Base-by-base conservation (phyloP, 2,329 filamentous ascomycete species). In the Coniochaeta prunicola region DNA sequence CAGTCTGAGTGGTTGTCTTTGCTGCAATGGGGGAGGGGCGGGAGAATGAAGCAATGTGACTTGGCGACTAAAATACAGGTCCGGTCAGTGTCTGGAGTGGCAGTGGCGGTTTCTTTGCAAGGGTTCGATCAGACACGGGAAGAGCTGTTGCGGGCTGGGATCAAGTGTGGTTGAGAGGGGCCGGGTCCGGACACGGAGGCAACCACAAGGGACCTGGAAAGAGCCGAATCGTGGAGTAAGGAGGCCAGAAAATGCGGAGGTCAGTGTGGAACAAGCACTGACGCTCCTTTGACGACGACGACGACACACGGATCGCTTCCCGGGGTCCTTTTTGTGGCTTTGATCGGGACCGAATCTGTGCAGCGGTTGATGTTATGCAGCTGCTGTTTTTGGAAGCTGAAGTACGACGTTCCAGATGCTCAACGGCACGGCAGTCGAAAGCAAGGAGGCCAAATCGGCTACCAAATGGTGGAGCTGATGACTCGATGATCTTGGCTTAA, bases 341-440 rank as follows among this genome's bases (percentile, higher is more conserved):
- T 28, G 45, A 50, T 50, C 45, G 45, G 45, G 45, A 50, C 53
- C 53, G 53, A 55, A 21, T 55, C 28, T 12, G n/a, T 36, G 33
- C 53, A 55, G 33, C 28, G 36, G 33, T 15, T 30, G 62, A 60
- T 62, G 53, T 55, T 31, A 33, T 55, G 63, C 64, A 60, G 61
- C 58, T 64, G 60, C 65, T 65, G 63, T 66, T 67, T 67, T 67
- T 66, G 66, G 66, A 67, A 64, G 62, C 58, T 59, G 57, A 60
- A 62, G 64, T 66, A 63, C 66, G 62, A 64, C 65, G 62, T 53
- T 59, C 53, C 40, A 30, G 56, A 31, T 26, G 33, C 56, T 53
- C 24, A 36, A 17, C 28, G 53, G 53, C 53, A 55, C 53, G 28
- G 53, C 53, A 55, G 19, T 55, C 53, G 33, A 55, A 36, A 55